A percentile compares a stretch with the other conserved stretches of the same genome.
Evolutionary conservation across 1,284 basidiomycete species (phyloP).

Genomic region (Fomitopsis betulina): DNA sequence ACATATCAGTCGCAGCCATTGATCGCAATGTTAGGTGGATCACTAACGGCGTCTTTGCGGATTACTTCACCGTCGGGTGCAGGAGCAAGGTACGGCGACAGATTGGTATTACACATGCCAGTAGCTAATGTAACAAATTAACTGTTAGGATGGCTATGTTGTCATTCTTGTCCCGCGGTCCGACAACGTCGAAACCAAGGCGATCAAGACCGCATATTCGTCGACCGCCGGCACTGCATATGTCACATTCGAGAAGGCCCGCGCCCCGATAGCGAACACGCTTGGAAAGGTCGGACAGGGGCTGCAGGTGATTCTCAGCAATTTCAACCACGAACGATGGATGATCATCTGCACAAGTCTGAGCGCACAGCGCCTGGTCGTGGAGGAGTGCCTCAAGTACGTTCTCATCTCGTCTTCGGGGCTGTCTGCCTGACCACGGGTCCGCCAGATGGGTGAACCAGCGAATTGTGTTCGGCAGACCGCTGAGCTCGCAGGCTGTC

Average conservation of each 20-base stretch:
- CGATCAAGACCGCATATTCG: constrained; percentile 90
- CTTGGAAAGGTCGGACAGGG: constrained; percentile 85
- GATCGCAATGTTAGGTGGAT: constrained; percentile 67
- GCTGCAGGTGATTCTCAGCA: constrained; percentile 81
- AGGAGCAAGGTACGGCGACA: constrained; percentile 48
- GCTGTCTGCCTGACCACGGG: constrained; percentile 1
- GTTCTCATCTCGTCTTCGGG: constrained; percentile 13
- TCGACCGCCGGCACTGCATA: constrained; percentile 86
- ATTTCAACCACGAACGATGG: constrained; percentile 87
- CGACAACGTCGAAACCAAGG: constrained; percentile 83
- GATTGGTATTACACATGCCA: not conserved
- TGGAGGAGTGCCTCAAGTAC: constrained; percentile 79
- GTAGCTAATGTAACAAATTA: not conserved
- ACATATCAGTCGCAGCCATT: not conserved
- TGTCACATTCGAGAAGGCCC: constrained; percentile 88
- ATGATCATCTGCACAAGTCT: constrained; percentile 76
- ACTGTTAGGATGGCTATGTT: constrained; percentile 67
- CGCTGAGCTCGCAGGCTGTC: constrained; percentile 87
- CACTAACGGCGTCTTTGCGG: constrained; percentile 82
- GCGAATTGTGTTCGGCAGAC: constrained; percentile 84
- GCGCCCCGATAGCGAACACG: constrained; percentile 83
- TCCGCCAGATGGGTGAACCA: constrained; percentile 71
- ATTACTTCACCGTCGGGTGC: constrained; percentile 78
- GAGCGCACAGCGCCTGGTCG: constrained; percentile 64
- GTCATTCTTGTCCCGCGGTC: constrained; percentile 83